Conservation (phyloP, 768 basidiomycete species). For the Tephrocybe sp. region DNA sequence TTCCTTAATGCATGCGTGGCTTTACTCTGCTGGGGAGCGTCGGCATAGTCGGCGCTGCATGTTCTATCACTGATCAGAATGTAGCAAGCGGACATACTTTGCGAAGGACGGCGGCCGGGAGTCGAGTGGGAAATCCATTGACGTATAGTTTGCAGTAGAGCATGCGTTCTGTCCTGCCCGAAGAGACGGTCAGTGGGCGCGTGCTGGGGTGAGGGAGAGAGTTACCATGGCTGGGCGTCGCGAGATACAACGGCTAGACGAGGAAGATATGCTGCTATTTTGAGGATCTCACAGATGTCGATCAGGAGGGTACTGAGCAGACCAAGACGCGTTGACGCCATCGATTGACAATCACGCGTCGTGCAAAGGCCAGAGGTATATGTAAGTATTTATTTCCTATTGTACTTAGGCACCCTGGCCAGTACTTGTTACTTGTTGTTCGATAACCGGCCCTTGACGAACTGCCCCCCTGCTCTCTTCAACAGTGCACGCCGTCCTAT, state of each 20-base stretch:
- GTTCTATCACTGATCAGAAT: conserved; percentile 12
- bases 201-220: background rate
- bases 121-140: background rate
- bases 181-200: no score
- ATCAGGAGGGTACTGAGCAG: conserved; percentile 10
- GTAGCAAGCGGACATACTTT: conserved; percentile 10
- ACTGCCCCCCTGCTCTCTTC: conserved; percentile 57
- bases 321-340: conserved; percentile 13
- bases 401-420: background rate
- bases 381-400: background rate
- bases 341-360: conserved; percentile 9
- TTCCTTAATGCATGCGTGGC: background rate
- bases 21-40: conserved; percentile 5
- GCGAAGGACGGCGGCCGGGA: conserved; percentile 14
- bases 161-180: background rate
- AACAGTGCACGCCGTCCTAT: conserved; percentile 70
- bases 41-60: background rate
- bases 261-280: conserved; percentile 12
- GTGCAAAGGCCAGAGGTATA: background rate
- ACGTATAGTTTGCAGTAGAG: background rate
- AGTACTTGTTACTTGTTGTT: background rate
- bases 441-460: conserved; percentile 38
- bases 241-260: conserved; percentile 16
- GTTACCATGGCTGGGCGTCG: conserved; percentile 15
- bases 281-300: conserved; percentile 20